phyloP scores from a whole-genome alignment of 257 asterid species.

The Apocynum venetum region DNA sequence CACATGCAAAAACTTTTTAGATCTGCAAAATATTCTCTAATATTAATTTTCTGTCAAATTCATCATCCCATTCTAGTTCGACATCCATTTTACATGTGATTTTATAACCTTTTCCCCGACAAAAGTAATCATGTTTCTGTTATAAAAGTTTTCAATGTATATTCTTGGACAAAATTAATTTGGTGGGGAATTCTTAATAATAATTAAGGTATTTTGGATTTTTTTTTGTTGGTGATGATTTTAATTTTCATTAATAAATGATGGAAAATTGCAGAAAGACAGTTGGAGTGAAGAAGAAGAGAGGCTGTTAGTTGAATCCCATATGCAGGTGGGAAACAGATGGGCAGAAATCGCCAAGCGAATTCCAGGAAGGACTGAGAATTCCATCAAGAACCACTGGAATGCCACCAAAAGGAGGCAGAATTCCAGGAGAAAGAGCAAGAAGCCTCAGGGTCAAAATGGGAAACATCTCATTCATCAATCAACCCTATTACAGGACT shows the following conservation, averaged over 20 bases:
- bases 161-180: too few relatives aligned
- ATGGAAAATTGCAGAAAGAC: slow-evolving; percentile 43
- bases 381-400: slow-evolving; percentile 86
- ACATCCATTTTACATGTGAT: slow-evolving; percentile 25
- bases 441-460: slow-evolving; percentile 20
- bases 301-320: slow-evolving; percentile 46
- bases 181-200: too few relatives aligned
- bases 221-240: neutral
- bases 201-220: neutral
- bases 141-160: neutral
- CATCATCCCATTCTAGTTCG: neutral
- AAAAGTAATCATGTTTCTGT: slow-evolving; percentile 18
- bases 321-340: slow-evolving; percentile 46
- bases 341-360: slow-evolving; percentile 77
- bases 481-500: slow-evolving; percentile 51
- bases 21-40: neutral
- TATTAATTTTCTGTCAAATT: neutral
- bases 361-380: slow-evolving; percentile 75
- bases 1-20: neutral
- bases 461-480: slow-evolving; percentile 9
- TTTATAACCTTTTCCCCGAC: slow-evolving; percentile 20
- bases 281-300: slow-evolving; percentile 78
- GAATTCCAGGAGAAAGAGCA: slow-evolving; percentile 39
- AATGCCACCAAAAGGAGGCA: slow-evolving; percentile 65
- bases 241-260: too few relatives aligned